Percentiles rank a stretch among this genome's conserved stretches.
These are phyloP conservation scores for Colletotrichum tanaceti DNA, from an alignment of 2,329 filamentous ascomycete genomes.

Conservation along the genomic window DNA sequence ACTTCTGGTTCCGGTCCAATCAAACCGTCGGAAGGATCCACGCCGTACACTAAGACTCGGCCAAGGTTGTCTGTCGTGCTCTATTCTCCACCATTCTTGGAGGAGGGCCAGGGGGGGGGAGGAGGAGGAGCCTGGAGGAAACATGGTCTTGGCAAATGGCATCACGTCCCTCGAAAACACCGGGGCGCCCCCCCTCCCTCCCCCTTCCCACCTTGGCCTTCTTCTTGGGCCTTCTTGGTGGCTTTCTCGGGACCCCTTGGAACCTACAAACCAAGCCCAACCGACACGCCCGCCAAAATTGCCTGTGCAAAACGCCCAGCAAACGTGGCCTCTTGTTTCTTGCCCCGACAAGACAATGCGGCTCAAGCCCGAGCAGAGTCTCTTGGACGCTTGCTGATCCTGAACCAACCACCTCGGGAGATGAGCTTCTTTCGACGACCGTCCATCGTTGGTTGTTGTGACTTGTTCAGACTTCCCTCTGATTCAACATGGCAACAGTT, in stretches of 20 bases:
- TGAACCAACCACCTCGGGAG: neutral
- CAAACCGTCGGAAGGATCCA: slow-evolving; percentile 4
- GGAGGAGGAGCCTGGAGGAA: no score
- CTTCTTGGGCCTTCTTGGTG: neutral
- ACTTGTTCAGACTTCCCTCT: neutral
- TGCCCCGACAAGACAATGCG: slow-evolving; percentile 14
- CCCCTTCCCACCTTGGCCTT: no score
- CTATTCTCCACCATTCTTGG: neutral
- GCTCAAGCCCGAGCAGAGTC: slow-evolving; percentile 21
- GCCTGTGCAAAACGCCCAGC: neutral
- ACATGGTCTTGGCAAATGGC: slow-evolving; percentile 2
- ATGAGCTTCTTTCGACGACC: slow-evolving; percentile 35
- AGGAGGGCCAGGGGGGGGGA: neutral
- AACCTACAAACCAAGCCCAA: slow-evolving; percentile 9
- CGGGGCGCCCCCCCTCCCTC: neutral
- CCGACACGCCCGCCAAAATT: neutral
- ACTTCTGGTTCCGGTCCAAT: slow-evolving; percentile 6
- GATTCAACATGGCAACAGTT: neutral
- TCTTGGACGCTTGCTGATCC: neutral
- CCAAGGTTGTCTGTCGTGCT: slow-evolving; percentile 2
- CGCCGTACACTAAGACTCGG: slow-evolving; percentile 13
- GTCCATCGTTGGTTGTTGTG: neutral
- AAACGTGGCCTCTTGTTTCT: neutral
- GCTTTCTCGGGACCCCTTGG: neutral
- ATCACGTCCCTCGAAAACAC: neutral